phyloP scores from a whole-genome alignment of 2,329 filamentous ascomycete genomes.

The Fusarium xylarioides region DNA sequence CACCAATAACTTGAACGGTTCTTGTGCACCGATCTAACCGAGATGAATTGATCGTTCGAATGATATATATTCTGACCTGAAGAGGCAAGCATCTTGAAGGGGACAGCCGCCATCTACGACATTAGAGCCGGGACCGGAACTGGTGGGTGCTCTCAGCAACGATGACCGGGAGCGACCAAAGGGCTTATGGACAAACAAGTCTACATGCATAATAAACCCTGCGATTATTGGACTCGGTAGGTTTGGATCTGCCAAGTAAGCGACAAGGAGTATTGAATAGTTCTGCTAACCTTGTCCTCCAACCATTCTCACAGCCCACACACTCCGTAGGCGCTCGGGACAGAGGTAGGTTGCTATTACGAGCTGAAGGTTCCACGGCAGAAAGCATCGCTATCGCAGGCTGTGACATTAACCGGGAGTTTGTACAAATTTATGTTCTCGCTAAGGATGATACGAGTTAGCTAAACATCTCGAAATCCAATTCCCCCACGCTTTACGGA shows the following conservation, averaged over 20 bases:
- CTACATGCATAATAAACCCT: slow-evolving; percentile 11
- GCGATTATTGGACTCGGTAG: not conserved
- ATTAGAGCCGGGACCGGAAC: not conserved
- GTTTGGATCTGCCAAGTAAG: not conserved
- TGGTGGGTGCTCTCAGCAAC: not conserved
- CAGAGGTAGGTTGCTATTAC: slow-evolving; percentile 21
- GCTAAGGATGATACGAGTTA: slow-evolving; percentile 13
- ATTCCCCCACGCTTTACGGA: slow-evolving; percentile 2
- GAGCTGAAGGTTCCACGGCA: slow-evolving; percentile 8
- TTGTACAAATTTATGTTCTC: slow-evolving; percentile 10
- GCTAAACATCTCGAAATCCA: slow-evolving; percentile 6
- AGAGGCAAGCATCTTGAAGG: not conserved
- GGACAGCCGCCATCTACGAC: not conserved
- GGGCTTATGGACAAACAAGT: not conserved
- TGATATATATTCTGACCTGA: not conserved
- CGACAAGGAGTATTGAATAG: slow-evolving; percentile 3
- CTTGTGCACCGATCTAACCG: not conserved
- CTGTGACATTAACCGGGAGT: not conserved
- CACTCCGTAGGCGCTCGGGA: not conserved
- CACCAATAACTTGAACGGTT: slow-evolving; percentile 11
- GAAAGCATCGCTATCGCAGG: slow-evolving; percentile 9
- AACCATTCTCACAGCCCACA: not conserved
- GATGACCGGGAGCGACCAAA: slow-evolving; percentile 1
- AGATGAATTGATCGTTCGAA: not conserved
- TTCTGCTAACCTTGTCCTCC: slow-evolving; percentile 15